These are phyloP conservation scores for Carex myosuroides DNA, from an alignment of 176 grass and related monocot species.

Conservation along the genomic window DNA sequence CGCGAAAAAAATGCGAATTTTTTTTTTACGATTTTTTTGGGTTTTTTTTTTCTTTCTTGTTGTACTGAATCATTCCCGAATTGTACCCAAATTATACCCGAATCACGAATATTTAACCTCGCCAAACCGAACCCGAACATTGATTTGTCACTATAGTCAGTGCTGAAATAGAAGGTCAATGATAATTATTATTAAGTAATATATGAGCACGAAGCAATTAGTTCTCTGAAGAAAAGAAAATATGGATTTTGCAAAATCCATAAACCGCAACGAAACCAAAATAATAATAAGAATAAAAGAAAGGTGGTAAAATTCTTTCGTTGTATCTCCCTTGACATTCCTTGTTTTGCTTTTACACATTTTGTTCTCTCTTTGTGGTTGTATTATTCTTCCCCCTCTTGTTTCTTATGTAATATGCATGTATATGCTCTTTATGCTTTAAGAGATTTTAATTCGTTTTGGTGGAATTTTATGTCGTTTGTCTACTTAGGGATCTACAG, in stretches of 20 bases:
- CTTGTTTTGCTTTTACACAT: background rate
- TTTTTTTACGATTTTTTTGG: too few species aligned
- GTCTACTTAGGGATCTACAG: background rate
- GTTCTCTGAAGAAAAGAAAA: background rate
- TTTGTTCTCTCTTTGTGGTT: background rate
- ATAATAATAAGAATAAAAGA: background rate
- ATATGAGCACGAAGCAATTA: background rate
- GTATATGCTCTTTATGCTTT: background rate
- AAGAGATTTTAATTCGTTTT: background rate
- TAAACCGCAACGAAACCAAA: background rate
- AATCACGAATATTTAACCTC: too few species aligned
- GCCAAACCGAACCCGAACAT: too few species aligned
- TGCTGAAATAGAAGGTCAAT: background rate
- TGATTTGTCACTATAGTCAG: background rate
- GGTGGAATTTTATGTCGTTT: background rate
- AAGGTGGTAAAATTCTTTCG: background rate
- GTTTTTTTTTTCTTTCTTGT: too few species aligned
- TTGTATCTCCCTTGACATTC: background rate
- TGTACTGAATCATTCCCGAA: too few species aligned
- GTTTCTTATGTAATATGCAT: background rate
- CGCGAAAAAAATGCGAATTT: too few species aligned
- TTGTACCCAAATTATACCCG: too few species aligned
- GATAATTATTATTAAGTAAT: background rate
- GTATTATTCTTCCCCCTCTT: background rate
- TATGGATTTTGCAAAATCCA: background rate